Evolutionary conservation across 2,329 filamentous ascomycete species (phyloP), one percentile per base, ranked within the genome.

Genomic region (Ophiocordyceps australis): DNA sequence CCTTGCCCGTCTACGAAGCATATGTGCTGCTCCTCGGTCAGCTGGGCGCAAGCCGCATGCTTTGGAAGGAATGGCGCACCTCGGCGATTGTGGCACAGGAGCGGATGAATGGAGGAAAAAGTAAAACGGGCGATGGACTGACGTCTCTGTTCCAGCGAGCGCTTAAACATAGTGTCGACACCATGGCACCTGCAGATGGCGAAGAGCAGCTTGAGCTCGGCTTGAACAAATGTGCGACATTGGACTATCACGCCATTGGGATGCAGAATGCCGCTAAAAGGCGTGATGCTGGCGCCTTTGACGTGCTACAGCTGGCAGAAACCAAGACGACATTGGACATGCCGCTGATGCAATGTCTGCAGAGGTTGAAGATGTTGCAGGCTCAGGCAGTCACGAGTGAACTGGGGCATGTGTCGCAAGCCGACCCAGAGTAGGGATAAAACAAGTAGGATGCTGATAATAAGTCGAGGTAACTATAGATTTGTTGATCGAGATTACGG

Each of bases 51-150:
- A 30, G 37, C 7, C 32, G 43, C 20, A 46, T 39, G 15, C 31
- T 51, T 10, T 40, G 40, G 38, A 42, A 40, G 24, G 46, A 49
- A 34, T 41, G 41, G 38, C 39, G 29, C 17, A 26, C 29, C 13
- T 34, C 35, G 9, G 28, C 24, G 5, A 23, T 17, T 5, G 13
- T 22, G 12, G 23, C 24, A 8, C 17, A 16, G 14, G 22, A 17
- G 9, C 23, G 14, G 7, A 9, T 17, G 2, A 5, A 16, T 12
- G 26, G 16, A 12, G 17, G 22, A 16, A 21, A 23, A 6, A 17
- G 9, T 16, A 19, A 9, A 11, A n/a, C n/a, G n/a, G 10, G 24
- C 10, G 29, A 28, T 11, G 20, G 16, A 7, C 14, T 37, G 17
- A 29, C 16, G 3, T 17, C 16, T 3, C 7, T 27, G 7, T 38